These are phyloP conservation scores for Comarum palustre DNA, from an alignment of 306 rosid genomes.

Conservation along the genomic window DNA sequence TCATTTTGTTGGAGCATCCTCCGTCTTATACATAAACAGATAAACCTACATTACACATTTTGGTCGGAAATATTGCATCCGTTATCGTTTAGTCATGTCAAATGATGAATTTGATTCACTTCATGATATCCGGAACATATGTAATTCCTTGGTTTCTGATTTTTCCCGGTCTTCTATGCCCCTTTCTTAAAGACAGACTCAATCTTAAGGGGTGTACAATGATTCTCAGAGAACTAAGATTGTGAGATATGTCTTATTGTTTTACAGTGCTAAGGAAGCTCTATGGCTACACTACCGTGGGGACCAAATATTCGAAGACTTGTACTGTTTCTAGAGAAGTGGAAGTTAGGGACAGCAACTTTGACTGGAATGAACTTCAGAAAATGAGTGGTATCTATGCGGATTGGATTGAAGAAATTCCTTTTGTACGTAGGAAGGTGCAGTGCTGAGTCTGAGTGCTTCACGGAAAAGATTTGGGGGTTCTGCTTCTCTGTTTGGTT, in stretches of 20 bases:
- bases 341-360: slow-evolving; percentile 9
- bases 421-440: slow-evolving; percentile 19
- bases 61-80: not conserved
- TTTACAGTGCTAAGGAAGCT: slow-evolving; percentile 25
- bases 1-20: not conserved
- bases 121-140: not conserved
- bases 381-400: slow-evolving; percentile 46
- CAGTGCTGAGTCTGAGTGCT: not conserved
- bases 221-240: not conserved
- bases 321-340: slow-evolving; percentile 12
- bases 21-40: too few species aligned
- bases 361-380: slow-evolving; percentile 24
- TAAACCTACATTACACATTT: not conserved
- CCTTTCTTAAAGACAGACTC: not conserved
- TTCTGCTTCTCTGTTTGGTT: not conserved
- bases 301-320: slow-evolving; percentile 12
- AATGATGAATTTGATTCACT: not conserved
- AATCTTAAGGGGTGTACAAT: not conserved
- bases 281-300: slow-evolving; percentile 12
- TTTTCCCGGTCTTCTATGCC: not conserved
- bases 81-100: not conserved
- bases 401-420: slow-evolving; percentile 49
- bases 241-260: not conserved
- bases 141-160: not conserved
- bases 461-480: too few species aligned